Evolutionary conservation across 768 basidiomycete genomes (phyloP), one percentile per base, ranked within the genome.

Genomic region (Lepiota venenata): DNA sequence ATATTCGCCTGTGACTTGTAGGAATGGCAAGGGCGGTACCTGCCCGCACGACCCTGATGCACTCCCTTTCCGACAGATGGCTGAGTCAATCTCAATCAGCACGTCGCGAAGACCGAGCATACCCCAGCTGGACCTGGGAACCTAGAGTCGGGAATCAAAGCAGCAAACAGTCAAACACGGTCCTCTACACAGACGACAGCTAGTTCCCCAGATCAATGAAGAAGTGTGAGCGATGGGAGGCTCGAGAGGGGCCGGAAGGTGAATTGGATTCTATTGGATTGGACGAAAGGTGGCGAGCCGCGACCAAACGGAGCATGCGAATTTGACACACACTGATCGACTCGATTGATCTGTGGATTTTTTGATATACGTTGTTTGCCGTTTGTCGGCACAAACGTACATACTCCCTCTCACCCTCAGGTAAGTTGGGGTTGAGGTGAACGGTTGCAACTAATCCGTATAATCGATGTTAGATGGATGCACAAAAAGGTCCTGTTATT

Each of bases 401-500:
- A 20, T 25, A 11, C 15, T 12, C 32, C 18, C 49, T 16, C 49
- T 22, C 48, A 18, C 47, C 16, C 37, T 41, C 49, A 50, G 40
- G 49, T 22, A 41, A 32, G 40, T 41, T 6, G 27, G 8, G 8
- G 22, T n/a, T 16, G 22, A 9, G 48, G 2, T 37, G 20, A 29
- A 27, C 1, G 21, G 29, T 50, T n/a, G n/a, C 39, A 50, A 32
- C 22, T 50, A 21, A 27, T 20, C 14, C 22, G 14, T 35, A 14
- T 27, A 35, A 10, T 52, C 20, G 25, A 43, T 47, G 12, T 47
- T 47, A 55, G 39, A 55, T 55, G 53, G 16, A 27, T 21, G 20
- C 29, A 21, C 47, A 47, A 35, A 69, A 69, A 57, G 72, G 68
- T 21, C 91, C 91, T 42, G 79, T 86, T 47, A 90, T 95, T 63